Base-by-base conservation (phyloP, 2,329 filamentous ascomycete genomes). In the Botryotinia convoluta region DNA sequence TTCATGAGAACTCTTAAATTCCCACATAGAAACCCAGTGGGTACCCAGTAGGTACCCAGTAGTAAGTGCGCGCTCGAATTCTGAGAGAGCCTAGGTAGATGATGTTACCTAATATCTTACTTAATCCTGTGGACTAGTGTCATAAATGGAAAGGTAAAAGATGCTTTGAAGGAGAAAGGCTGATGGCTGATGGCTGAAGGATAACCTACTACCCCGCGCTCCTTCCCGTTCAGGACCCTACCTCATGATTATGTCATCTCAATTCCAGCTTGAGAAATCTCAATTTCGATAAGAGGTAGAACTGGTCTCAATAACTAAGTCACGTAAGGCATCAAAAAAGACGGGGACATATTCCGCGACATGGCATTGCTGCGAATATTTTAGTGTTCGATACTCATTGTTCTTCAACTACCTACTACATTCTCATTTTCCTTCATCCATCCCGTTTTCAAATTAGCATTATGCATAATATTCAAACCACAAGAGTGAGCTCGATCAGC, bases 391-490 rank as follows among this genome's bases (percentile, higher is more conserved):
- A n/a, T 14, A 26, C 45, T 51, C 9, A 51, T 26, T 5, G 0
- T n/a, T 51, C 22, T 14, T 22, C 18, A 26, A 26, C 1, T 14
- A 48, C 6, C 10, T 51, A 51, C 26, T n/a, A n/a, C 26, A 51
- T n/a, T 51, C 26, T n/a, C 4, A 14, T 51, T n/a, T 51, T 51
- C 48, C 48, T 51, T 51, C 26, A 6, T 16, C 48, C 48, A n/a
- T 14, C 48, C 5, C 12, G 4, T 51, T 7, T 14, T 14, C 5
- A 0, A n/a, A 6, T 20, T 3, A 0, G 48, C 48, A 51, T 7
- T 26, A 14, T n/a, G 26, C 48, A 51, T 26, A 12, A 51, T 12
- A n/a, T n/a, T n/a, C 48, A n/a, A 51, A 14, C 26, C 48, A 51
- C 48, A 51, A 51, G 48, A 51, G 26, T 26, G 14, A 54, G 8